These are phyloP conservation scores for Euphorbia schlechtendalii DNA, from an alignment of 441 rosid species.

Conservation along the genomic window DNA sequence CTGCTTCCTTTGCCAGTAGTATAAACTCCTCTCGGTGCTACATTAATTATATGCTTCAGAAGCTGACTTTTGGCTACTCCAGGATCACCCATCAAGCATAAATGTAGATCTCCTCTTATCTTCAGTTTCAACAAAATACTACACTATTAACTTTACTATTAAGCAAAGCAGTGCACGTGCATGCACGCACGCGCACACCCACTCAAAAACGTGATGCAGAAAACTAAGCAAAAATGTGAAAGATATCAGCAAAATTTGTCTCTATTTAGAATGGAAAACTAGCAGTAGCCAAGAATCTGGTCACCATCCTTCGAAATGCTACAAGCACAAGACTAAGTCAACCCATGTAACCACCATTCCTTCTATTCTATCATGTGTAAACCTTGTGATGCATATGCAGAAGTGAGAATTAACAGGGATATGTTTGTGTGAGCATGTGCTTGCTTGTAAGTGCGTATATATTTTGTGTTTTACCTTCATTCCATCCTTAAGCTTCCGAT, in stretches of 20 bases:
- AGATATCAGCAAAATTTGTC: conserved; percentile 7
- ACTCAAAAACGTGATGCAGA: too few relatives aligned
- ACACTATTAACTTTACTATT: too few relatives aligned
- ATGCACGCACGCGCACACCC: too few relatives aligned
- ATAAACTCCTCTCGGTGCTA: conserved; percentile 95
- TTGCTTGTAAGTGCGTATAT: not conserved
- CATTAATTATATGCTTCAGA: conserved; percentile 96
- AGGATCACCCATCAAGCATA: conserved; percentile 99
- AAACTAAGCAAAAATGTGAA: not conserved
- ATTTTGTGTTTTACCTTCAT: conserved; percentile 68
- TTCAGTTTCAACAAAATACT: conserved; percentile 42
- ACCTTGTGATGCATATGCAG: too few relatives aligned
- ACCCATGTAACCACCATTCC: not conserved
- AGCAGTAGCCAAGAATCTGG: not conserved
- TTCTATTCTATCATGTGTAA: conserved; percentile 2
- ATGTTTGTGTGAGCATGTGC: not conserved
- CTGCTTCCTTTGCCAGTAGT: conserved; percentile 99
- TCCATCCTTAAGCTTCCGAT: conserved; percentile 90
- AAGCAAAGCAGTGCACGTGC: too few relatives aligned
- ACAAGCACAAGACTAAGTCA: not conserved
- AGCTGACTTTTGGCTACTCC: conserved; percentile 99
- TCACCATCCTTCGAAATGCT: not conserved
- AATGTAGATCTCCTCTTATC: conserved; percentile 97
- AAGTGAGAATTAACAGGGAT: not conserved
- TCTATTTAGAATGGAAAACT: not conserved